phyloP scores from a whole-genome alignment of 169 alveolate species.

The Plasmodium falciparum region DNA sequence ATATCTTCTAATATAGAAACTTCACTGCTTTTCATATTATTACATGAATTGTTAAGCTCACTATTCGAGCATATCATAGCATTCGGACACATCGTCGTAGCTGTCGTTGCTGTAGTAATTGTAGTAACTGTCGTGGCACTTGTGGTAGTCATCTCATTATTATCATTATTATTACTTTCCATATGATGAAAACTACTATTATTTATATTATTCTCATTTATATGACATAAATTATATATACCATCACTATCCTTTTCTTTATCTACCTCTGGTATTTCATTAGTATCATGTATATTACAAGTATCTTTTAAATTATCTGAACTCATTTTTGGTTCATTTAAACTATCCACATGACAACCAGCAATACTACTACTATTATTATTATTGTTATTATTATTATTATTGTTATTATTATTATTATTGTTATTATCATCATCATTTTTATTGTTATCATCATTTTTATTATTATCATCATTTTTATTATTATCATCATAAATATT shows the following conservation, averaged over 20 bases:
- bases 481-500: background rate
- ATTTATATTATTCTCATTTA: slow-evolving; percentile 9
- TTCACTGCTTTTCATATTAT: background rate
- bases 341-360: background rate
- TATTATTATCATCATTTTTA: background rate
- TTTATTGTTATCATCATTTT: too few relatives aligned
- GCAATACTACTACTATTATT: too few relatives aligned
- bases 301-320: background rate
- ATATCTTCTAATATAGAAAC: slow-evolving; percentile 15
- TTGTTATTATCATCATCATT: background rate
- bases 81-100: background rate
- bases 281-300: background rate
- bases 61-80: background rate
- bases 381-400: too few relatives aligned
- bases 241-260: slow-evolving; percentile 36
- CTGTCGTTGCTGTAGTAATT: background rate
- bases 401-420: too few relatives aligned
- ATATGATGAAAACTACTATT: slow-evolving; percentile 26
- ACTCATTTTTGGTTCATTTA: slow-evolving; percentile 18
- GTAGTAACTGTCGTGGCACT: background rate
- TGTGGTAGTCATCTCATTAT: slow-evolving; percentile 14
- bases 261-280: slow-evolving; percentile 5
- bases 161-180: slow-evolving; percentile 45
- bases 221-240: slow-evolving; percentile 17
- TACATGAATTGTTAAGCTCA: background rate